Percentiles rank a stretch among this genome's conserved stretches.
These are phyloP conservation scores for Epichloe baconii DNA, from an alignment of 2,329 filamentous ascomycete genomes.

Conservation along the genomic window DNA sequence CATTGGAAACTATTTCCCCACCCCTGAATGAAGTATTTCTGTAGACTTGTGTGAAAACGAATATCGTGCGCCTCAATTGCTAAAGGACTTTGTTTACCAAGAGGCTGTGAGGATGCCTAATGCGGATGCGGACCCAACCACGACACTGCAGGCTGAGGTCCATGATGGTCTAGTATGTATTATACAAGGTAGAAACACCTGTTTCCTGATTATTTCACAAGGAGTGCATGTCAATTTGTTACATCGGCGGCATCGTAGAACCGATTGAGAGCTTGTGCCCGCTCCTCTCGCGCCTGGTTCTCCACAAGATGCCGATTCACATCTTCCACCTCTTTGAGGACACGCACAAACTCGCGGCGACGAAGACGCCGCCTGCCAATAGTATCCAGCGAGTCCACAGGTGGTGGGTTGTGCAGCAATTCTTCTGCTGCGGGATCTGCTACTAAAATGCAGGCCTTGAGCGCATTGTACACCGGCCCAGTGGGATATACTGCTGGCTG, in stretches of 20 bases:
- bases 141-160: too few relatives aligned
- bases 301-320: slow-evolving; percentile 8
- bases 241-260: slow-evolving; percentile 1
- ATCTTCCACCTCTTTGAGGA: slow-evolving; percentile 20
- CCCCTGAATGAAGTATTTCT: too few relatives aligned
- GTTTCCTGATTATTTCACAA: not conserved
- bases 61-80: too few relatives aligned
- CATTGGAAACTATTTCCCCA: too few relatives aligned
- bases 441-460: slow-evolving; percentile 42
- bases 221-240: not conserved
- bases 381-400: not conserved
- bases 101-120: too few relatives aligned
- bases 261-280: slow-evolving; percentile 6
- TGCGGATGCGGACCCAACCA: too few relatives aligned
- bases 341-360: slow-evolving; percentile 20
- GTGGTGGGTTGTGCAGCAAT: slow-evolving; percentile 12
- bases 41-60: too few relatives aligned
- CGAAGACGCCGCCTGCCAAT: slow-evolving; percentile 11
- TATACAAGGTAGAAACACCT: not conserved
- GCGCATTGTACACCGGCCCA: slow-evolving; percentile 29
- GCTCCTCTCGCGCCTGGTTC: slow-evolving; percentile 8
- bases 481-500: slow-evolving; percentile 31
- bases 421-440: slow-evolving; percentile 38
- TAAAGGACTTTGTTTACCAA: too few relatives aligned
- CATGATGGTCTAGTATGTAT: too few relatives aligned